Percentiles rank a stretch among this genome's conserved stretches.
phyloP scores from a whole-genome alignment of 169 alveolate genomes.

The Cryptosporidium muris region DNA sequence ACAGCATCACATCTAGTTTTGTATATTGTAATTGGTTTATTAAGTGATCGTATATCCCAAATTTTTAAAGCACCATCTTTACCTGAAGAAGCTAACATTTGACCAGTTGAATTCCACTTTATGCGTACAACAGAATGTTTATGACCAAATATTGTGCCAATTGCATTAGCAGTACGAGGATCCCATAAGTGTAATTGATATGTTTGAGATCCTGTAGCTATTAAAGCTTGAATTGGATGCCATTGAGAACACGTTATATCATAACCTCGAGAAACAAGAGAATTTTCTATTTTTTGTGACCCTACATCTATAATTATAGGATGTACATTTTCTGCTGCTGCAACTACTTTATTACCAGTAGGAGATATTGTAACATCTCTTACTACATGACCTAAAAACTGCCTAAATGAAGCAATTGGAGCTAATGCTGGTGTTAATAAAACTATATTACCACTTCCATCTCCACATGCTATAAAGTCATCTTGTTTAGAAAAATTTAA shows the following conservation, averaged over 20 bases:
- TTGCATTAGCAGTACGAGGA: conserved; percentile 79
- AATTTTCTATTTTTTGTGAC: conserved; percentile 66
- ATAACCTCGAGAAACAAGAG: conserved; percentile 63
- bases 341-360: conserved; percentile 66
- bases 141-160: conserved; percentile 85
- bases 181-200: conserved; percentile 87
- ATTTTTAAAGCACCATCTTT: conserved; percentile 83
- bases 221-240: conserved; percentile 83
- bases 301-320: conserved; percentile 67
- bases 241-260: conserved; percentile 83
- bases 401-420: conserved; percentile 69
- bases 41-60: conserved; percentile 79
- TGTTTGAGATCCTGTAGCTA: conserved; percentile 86
- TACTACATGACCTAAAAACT: conserved; percentile 67
- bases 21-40: conserved; percentile 56
- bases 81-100: conserved; percentile 75
- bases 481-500: conserved; percentile 64
- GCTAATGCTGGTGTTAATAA: conserved; percentile 61
- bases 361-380: conserved; percentile 70
- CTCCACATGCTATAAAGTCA: conserved; percentile 70
- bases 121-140: conserved; percentile 80
- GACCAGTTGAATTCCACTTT: conserved; percentile 61
- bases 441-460: conserved; percentile 69
- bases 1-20: conserved; percentile 69
- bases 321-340: conserved; percentile 70